Conservation (phyloP, 2,329 filamentous ascomycete species). For the Venturia effusa region DNA sequence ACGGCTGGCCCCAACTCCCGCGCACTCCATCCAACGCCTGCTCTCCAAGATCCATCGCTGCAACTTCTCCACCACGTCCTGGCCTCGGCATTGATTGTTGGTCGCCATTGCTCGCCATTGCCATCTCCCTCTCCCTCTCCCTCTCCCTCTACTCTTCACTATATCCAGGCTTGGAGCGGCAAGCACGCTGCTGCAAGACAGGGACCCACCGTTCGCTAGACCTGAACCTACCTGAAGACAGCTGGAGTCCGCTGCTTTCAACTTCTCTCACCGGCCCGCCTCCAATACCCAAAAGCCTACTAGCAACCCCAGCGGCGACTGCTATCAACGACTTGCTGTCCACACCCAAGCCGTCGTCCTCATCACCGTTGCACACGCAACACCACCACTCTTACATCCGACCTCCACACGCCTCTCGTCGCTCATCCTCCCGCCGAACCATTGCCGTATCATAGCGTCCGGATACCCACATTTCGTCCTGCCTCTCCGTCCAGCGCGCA, state of each 20-base stretch:
- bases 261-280: neutral
- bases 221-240: constrained; percentile 4
- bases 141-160: neutral
- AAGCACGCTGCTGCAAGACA: neutral
- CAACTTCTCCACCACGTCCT: neutral
- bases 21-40: neutral
- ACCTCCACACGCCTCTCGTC: neutral
- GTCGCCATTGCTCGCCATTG: no score
- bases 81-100: neutral
- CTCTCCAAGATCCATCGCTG: neutral
- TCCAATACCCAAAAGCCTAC: neutral
- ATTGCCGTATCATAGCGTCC: neutral
- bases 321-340: neutral
- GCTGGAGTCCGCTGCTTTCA: neutral
- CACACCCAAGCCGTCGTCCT: neutral
- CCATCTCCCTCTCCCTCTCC: neutral
- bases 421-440: neutral
- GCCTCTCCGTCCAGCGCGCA: neutral
- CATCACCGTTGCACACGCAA: neutral
- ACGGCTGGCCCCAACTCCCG: neutral
- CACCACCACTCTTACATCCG: neutral
- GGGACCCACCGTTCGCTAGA: constrained; percentile 1
- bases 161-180: neutral
- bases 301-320: neutral
- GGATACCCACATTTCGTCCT: constrained; percentile 1